These are phyloP conservation scores for Phellopilus nigrolimitatus DNA, from an alignment of 1,284 basidiomycete genomes.

Conservation along the genomic window DNA sequence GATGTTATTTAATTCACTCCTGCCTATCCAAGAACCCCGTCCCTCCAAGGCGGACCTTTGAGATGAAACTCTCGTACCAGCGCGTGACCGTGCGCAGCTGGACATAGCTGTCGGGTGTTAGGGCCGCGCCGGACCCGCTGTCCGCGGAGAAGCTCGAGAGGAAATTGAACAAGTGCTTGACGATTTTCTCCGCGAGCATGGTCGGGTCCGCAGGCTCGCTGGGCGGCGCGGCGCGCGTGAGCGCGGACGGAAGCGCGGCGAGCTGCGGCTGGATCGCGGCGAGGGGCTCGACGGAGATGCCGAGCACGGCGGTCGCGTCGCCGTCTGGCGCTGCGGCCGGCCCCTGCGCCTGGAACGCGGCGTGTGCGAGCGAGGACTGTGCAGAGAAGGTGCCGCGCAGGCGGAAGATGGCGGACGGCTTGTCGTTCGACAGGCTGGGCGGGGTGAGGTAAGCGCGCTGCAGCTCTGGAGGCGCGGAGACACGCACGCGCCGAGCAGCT, in stretches of 20 bases:
- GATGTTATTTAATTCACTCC: no score
- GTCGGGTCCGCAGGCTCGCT: constrained; percentile 32
- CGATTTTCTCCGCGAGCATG: constrained; percentile 58
- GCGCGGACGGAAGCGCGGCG: constrained; percentile 38
- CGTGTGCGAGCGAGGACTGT: constrained; percentile 42
- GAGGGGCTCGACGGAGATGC: constrained; percentile 68
- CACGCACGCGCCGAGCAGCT: constrained; percentile 81
- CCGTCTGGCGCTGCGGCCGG: constrained; percentile 31
- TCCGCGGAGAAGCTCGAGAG: constrained; percentile 67
- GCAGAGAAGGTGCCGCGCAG: constrained; percentile 65
- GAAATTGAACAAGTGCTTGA: constrained; percentile 81
- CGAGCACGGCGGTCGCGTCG: constrained; percentile 63
- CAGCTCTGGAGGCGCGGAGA: constrained; percentile 2
- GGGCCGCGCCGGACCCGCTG: constrained; percentile 38
- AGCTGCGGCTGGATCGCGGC: constrained; percentile 52
- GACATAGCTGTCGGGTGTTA: constrained; percentile 60
- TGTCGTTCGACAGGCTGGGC: constrained; percentile 80
- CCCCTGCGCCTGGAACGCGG: constrained; percentile 40
- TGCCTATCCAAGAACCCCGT: constrained; percentile 71
- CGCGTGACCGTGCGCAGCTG: constrained; percentile 72
- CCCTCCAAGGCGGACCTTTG: constrained; percentile 70
- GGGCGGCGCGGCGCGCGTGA: constrained; percentile 24
- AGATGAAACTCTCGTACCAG: constrained; percentile 79
- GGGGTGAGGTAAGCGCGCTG: constrained; percentile 1
- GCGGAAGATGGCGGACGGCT: constrained; percentile 89